A percentile compares a stretch with the other conserved stretches of the same genome.
These are phyloP conservation scores for Ceriops zippeliana DNA, from an alignment of 345 rosid species.

Conservation along the genomic window DNA sequence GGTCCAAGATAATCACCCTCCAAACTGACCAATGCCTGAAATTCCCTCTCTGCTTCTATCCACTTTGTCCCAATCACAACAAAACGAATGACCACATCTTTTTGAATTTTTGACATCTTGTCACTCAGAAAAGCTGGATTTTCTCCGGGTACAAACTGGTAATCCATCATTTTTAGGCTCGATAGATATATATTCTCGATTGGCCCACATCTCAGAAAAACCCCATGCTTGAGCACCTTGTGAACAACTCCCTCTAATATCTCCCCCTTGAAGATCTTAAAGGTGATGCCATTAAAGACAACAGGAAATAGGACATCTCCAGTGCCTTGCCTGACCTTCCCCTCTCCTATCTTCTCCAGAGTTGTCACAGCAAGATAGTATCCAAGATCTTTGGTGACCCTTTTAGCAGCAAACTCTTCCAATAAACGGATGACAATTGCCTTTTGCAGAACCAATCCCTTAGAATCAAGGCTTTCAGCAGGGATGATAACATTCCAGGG, in stretches of 20 bases:
- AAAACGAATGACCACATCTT: slow-evolving; percentile 49
- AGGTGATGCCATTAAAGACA: slow-evolving; percentile 61
- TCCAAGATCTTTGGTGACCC: slow-evolving; percentile 72
- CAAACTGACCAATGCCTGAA: slow-evolving; percentile 78
- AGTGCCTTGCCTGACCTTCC: slow-evolving; percentile 57
- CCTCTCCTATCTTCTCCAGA: slow-evolving; percentile 64
- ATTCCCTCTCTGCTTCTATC: slow-evolving; percentile 84
- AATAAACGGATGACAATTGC: slow-evolving; percentile 51
- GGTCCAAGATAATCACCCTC: slow-evolving; percentile 86
- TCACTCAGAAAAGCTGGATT: slow-evolving; percentile 63
- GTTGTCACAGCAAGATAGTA: slow-evolving; percentile 60
- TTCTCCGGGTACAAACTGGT: slow-evolving; percentile 62
- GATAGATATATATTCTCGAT: slow-evolving; percentile 61
- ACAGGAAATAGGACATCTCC: slow-evolving; percentile 89
- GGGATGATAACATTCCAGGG: slow-evolving; percentile 85
- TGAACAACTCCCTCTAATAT: slow-evolving; percentile 61
- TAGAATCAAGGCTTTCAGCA: slow-evolving; percentile 57
- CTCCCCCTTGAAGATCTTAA: slow-evolving; percentile 84
- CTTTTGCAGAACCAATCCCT: slow-evolving; percentile 69
- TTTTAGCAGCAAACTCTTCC: slow-evolving; percentile 60
- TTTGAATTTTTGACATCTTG: slow-evolving; percentile 56
- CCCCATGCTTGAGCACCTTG: slow-evolving; percentile 83
- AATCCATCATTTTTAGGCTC: slow-evolving; percentile 55
- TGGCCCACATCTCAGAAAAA: slow-evolving; percentile 75
- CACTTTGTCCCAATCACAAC: slow-evolving; percentile 73